Base-by-base conservation (phyloP, 139 green algal genomes). In the Trebouxia sp. region DNA sequence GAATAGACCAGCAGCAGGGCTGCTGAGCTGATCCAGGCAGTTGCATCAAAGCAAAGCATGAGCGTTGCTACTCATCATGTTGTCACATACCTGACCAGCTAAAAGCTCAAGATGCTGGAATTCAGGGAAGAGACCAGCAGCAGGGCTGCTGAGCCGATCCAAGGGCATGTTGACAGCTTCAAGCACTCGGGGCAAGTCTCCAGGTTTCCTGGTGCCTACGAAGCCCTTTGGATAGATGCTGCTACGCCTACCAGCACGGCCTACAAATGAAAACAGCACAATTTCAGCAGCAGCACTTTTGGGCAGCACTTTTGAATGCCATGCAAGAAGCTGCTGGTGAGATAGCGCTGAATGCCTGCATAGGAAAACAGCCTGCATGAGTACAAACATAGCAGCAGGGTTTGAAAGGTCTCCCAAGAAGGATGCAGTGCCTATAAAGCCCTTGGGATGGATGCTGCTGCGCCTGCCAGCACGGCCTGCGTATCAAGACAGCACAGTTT, bases 41-140 rank as follows among this genome's bases (percentile, higher is more conserved):
- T 69, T 26, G 24, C 67, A 78, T 58, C 62, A 7, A 41, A 43
- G 83, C 47, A 53, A 53, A 53, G 47, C 47, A 53, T 3, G 2
- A 53, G 47, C 47, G 20, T 53, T 14, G n/a, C 47, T 20, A 22
- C 50, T 6, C 69, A 82, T 37, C 62, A 51, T 26, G 3, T 76
- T 66, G 20, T 77, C n/a, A 10, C 56, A 32, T 66, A 79, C 43
- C 80, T 84, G 78, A n/a, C 77, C 82, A 24, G 84, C 85, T 76
- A 93, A 85, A 45, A 85, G 51, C 83, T 92, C 90, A 35, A 96
- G 83, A 30, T 96, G 92, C 65, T 96, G 91, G 58, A 92, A 96
- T 72, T 92, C 82, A 1, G 92, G 92, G 43, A 87, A 90, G 20
- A 91, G 76, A 32, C 84, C 83, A 3, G 83, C 82, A 26, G 65